phyloP scores from a whole-genome alignment of 305 asterid genomes.

The Plantago lanceolata region DNA sequence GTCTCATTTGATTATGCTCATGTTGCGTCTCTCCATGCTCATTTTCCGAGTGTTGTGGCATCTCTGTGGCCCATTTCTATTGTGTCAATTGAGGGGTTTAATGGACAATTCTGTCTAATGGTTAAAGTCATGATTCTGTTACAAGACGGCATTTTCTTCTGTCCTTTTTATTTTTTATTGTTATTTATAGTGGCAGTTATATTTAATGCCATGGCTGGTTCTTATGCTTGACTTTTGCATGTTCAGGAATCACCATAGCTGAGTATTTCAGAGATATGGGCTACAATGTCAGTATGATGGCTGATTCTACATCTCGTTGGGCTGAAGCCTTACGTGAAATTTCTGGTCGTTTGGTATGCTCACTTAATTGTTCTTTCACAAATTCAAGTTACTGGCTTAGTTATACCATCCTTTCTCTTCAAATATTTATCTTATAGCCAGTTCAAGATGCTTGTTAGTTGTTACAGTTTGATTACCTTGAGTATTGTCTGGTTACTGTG shows the following conservation, averaged over 20 bases:
- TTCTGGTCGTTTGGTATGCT: constrained; percentile 91
- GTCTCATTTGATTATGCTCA: too few relatives aligned
- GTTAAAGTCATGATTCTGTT: background rate
- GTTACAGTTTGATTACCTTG: constrained; percentile 2
- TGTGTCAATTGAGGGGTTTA: background rate
- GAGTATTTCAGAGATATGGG: constrained; percentile 99
- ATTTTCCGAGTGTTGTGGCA: background rate
- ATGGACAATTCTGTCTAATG: background rate
- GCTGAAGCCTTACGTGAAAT: constrained; percentile 99
- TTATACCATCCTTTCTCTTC: constrained; percentile 7
- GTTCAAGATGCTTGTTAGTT: constrained; percentile 6
- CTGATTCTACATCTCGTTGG: constrained; percentile 99
- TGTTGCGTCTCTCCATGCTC: too few relatives aligned
- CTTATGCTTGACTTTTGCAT: constrained; percentile 28
- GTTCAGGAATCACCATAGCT: constrained; percentile 90
- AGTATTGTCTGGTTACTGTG: constrained; percentile 8
- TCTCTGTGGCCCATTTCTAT: background rate
- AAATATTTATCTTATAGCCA: background rate
- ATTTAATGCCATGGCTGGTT: background rate
- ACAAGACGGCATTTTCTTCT: background rate
- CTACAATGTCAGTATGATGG: constrained; percentile 99
- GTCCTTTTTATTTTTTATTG: background rate
- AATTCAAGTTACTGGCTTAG: constrained; percentile 8
- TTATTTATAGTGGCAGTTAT: too few relatives aligned
- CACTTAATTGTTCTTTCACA: constrained; percentile 13